A percentile compares a stretch with the other conserved stretches of the same genome.
Evolutionary conservation across 805 yeast genomes (phyloP).

Genomic region (Debaryomyces castellii): DNA sequence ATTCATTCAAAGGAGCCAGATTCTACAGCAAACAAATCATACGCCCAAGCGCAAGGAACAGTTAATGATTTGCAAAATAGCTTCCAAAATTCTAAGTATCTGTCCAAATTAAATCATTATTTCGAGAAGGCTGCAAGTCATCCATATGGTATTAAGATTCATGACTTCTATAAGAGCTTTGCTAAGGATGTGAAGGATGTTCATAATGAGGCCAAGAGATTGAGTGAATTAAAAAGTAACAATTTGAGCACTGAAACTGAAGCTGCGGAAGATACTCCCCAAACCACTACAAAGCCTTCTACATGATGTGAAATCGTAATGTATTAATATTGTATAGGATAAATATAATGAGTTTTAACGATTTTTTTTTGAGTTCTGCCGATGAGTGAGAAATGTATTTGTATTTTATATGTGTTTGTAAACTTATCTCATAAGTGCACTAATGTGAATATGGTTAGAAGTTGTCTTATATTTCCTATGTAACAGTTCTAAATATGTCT

Average conservation of each 20-base stretch:
- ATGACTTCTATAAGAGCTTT: conserved; percentile 56
- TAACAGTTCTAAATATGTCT: too few species aligned
- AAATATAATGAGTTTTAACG: too few species aligned
- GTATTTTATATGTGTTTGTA: too few species aligned
- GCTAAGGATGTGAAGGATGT: conserved; percentile 60
- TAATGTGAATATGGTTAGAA: too few species aligned
- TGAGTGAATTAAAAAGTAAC: conserved; percentile 58
- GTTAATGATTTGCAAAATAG: conserved; percentile 37
- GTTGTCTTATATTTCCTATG: too few species aligned
- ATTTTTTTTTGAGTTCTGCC: too few species aligned
- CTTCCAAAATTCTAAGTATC: conserved; percentile 31
- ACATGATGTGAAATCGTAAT: too few species aligned
- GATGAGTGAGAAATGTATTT: too few species aligned
- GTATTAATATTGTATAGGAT: too few species aligned
- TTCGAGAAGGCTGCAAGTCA: conserved; percentile 46
- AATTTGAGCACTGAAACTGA: not conserved
- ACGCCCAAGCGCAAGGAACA: conserved; percentile 39
- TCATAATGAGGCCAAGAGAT: conserved; percentile 71
- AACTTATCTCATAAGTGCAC: too few species aligned
- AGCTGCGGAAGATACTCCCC: not conserved
- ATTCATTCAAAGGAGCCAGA: conserved; percentile 56
- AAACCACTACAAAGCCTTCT: not conserved
- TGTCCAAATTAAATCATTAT: conserved; percentile 40
- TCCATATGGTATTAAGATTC: conserved; percentile 59
- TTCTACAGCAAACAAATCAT: conserved; percentile 31